phyloP scores from a whole-genome alignment of 2,329 filamentous ascomycete species.

The Sphaerulina musiva region DNA sequence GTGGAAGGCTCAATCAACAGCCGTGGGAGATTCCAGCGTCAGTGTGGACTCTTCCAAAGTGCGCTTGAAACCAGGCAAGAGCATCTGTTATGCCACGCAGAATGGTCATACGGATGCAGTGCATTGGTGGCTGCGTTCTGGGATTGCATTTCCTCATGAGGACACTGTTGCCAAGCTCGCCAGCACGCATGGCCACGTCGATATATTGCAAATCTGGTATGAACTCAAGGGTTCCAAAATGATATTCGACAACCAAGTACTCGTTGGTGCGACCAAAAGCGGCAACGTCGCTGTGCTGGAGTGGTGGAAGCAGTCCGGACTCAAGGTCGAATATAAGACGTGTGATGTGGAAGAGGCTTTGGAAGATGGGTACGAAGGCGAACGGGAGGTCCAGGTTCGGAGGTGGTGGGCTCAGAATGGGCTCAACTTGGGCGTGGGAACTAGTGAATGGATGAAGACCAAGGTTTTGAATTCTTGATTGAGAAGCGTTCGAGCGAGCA shows the following conservation, averaged over 20 bases:
- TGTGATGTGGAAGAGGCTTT: constrained; percentile 93
- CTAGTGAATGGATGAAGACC: constrained; percentile 83
- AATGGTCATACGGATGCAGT: constrained; percentile 71
- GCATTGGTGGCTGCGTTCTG: constrained; percentile 80
- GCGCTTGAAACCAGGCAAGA: constrained; percentile 72
- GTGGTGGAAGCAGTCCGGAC: constrained; percentile 78
- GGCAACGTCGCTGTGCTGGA: constrained; percentile 78
- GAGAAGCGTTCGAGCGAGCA: constrained; percentile 14
- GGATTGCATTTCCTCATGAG: constrained; percentile 70
- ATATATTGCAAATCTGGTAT: constrained; percentile 78
- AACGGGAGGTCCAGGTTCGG: constrained; percentile 64
- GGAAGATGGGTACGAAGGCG: constrained; percentile 69
- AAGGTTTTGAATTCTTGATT: constrained; percentile 51
- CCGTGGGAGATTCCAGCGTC: constrained; percentile 26
- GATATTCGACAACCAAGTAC: constrained; percentile 73
- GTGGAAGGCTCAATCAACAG: constrained; percentile 63
- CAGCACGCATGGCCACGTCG: constrained; percentile 75
- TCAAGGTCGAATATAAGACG: constrained; percentile 84
- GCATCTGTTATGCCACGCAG: constrained; percentile 76
- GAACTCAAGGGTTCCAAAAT: constrained; percentile 67
- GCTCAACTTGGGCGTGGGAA: constrained; percentile 71
- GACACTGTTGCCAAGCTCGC: constrained; percentile 80
- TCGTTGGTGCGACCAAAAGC: constrained; percentile 81
- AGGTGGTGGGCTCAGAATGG: constrained; percentile 86
- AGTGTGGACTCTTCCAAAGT: constrained; percentile 35